Conservation (phyloP, 108 stramenopile species). For the Skeletonema tropicum region DNA sequence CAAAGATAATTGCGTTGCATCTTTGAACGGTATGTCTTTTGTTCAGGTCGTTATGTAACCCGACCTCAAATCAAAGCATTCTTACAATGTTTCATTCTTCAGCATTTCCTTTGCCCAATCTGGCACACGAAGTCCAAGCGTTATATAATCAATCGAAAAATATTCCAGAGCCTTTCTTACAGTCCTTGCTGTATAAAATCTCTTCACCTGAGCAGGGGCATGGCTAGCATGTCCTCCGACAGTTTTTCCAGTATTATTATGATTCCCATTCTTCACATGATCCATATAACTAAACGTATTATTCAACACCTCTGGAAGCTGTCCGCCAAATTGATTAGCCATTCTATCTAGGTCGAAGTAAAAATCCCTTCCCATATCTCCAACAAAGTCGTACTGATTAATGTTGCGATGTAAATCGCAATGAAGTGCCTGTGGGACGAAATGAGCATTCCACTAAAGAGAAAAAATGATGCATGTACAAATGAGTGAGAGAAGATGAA, state of each 20-base stretch:
- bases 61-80: no score
- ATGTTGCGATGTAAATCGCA: conserved; percentile 58
- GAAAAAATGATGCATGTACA: background rate
- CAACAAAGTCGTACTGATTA: conserved; percentile 55
- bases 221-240: conserved; percentile 14
- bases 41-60: no score
- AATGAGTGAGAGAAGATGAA: background rate
- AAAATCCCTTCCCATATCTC: conserved; percentile 57
- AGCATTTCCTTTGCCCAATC: conserved; percentile 71
- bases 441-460: conserved; percentile 62
- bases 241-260: conserved; percentile 16
- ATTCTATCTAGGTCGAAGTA: conserved; percentile 45
- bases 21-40: no score
- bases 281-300: conserved; percentile 22
- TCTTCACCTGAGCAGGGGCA: conserved; percentile 37
- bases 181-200: conserved; percentile 64
- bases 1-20: no score
- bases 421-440: conserved; percentile 53
- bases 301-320: conserved; percentile 30
- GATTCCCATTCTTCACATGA: conserved; percentile 11
- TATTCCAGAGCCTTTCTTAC: conserved; percentile 64
- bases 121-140: conserved; percentile 57
- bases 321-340: conserved; percentile 29
- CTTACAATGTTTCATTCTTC: conserved; percentile 23
- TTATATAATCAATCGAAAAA: conserved; percentile 64